Evolutionary conservation across 192 early-diverging fungal genomes (phyloP).

Genomic region (Entomortierella lignicola): DNA sequence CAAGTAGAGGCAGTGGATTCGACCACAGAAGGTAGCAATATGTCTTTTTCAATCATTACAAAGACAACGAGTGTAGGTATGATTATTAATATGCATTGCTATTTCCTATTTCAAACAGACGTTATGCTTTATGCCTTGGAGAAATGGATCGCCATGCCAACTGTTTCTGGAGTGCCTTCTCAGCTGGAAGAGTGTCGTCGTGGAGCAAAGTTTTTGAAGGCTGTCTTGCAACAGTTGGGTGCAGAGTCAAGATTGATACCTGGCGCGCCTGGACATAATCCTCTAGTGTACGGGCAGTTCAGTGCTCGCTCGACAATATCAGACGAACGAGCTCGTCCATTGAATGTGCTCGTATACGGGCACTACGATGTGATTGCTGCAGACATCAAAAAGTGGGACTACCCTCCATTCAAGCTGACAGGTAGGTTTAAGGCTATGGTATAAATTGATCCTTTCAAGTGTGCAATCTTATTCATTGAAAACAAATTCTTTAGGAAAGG

Average conservation of each 20-base stretch:
- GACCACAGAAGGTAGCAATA: conserved; percentile 33
- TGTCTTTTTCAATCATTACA: too few species aligned
- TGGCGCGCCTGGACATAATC: conserved; percentile 69
- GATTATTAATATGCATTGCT: too few species aligned
- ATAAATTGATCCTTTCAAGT: too few species aligned
- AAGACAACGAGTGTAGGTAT: too few species aligned
- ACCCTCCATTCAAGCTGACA: conserved; percentile 72
- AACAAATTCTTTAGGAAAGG: conserved; percentile 54
- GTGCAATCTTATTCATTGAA: too few species aligned
- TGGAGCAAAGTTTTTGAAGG: conserved; percentile 78
- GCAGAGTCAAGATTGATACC: conserved; percentile 72
- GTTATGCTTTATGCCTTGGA: conserved; percentile 71
- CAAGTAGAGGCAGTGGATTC: conserved; percentile 29
- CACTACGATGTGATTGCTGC: conserved; percentile 88
- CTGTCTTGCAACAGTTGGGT: conserved; percentile 73
- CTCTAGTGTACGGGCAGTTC: conserved; percentile 72
- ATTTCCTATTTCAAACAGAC: too few species aligned
- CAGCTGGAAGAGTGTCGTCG: conserved; percentile 77
- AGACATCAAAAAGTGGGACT: conserved; percentile 71
- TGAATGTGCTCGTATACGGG: conserved; percentile 76
- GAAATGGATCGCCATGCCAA: conserved; percentile 76
- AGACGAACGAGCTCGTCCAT: conserved; percentile 5
- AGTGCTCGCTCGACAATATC: conserved; percentile 24
- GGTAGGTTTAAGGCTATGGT: conserved; percentile 3
- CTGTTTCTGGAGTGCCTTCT: conserved; percentile 74